These are phyloP conservation scores for Pythium vanterpoolii DNA, from an alignment of 352 stramenopile species.

Conservation along the genomic window DNA sequence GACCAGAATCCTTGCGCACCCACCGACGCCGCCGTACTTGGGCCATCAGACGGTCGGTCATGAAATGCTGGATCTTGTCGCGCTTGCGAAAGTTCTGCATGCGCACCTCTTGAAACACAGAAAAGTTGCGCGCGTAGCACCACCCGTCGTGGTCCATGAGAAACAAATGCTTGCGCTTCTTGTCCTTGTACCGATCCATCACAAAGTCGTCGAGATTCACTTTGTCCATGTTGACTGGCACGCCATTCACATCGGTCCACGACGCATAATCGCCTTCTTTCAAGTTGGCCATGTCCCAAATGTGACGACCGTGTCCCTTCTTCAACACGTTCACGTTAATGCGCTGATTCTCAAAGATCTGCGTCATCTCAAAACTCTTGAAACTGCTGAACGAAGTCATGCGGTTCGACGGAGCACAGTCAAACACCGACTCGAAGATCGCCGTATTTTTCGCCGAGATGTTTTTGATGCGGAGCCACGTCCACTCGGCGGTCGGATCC, in stretches of 20 bases:
- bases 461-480: constrained; percentile 59
- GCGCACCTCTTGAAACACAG: constrained; percentile 82
- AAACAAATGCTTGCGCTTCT: constrained; percentile 75
- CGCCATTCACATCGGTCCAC: constrained; percentile 85
- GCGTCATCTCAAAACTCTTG: constrained; percentile 72
- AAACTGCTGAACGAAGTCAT: constrained; percentile 79
- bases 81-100: constrained; percentile 75
- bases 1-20: constrained; percentile 65
- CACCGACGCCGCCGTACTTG: constrained; percentile 78
- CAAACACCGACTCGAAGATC: constrained; percentile 82
- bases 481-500: constrained; percentile 58
- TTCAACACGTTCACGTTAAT: constrained; percentile 58
- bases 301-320: constrained; percentile 52
- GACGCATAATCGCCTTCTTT: constrained; percentile 81
- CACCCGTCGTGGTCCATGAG: constrained; percentile 86
- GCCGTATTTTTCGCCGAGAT: constrained; percentile 65
- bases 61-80: constrained; percentile 83
- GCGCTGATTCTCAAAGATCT: constrained; percentile 88
- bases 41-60: constrained; percentile 79
- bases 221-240: constrained; percentile 73
- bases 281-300: constrained; percentile 74
- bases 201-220: constrained; percentile 79
- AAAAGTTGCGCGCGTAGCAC: constrained; percentile 87
- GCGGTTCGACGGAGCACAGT: constrained; percentile 77
- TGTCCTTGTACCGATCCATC: constrained; percentile 73